Evolutionary conservation across 257 asterid species (phyloP), one percentile per base, ranked within the genome.

Genomic region (Solanum medicagineum): DNA sequence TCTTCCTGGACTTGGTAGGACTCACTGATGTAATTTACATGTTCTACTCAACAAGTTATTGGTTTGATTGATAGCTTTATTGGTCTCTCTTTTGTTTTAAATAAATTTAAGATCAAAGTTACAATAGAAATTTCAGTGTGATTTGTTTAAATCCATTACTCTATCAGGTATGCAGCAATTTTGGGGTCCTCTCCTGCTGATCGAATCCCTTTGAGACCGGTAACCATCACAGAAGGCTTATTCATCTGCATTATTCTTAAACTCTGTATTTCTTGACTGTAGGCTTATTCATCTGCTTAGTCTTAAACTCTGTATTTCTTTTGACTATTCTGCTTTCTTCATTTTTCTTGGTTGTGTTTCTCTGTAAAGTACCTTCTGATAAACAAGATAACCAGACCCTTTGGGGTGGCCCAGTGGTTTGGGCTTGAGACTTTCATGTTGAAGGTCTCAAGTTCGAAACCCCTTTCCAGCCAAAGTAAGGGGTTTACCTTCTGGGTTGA

Each of bases 141-240:
- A 81, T 60, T 85, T 87, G 40, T 51, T 9, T 44, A 8, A 55
- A 19, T 74, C 85, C 71, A 85, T 32, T 47, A 66, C 22, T 87
- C 86, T 87, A 86, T 86, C 95, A 96, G 99, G 95, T 95, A 95
- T 87, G 91, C 99, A n/a, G 98, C 98, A 85, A 95, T 97, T 87
- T 89, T 94, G 89, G 98, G 99, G 83, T 95, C 97, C 87, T 97
- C 98, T 77, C 84, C 88, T 53, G 94, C 90, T 51, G 92, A 87
- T 22, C 92, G 90, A 91, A 92, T 93, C 49, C 88, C 95, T 85
- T 86, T 94, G 93, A 93, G 83, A 82, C 99, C 98, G 75, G 99
- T 97, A 97, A 91, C 88, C 68, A 57, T 90, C 85, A 66, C 66
- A 49, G 85, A 47, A 73, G 36, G 83, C 24, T 51, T 75, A 45